Conservation (phyloP, 164 flowering plant genomes). For the Vitis amurensis region DNA sequence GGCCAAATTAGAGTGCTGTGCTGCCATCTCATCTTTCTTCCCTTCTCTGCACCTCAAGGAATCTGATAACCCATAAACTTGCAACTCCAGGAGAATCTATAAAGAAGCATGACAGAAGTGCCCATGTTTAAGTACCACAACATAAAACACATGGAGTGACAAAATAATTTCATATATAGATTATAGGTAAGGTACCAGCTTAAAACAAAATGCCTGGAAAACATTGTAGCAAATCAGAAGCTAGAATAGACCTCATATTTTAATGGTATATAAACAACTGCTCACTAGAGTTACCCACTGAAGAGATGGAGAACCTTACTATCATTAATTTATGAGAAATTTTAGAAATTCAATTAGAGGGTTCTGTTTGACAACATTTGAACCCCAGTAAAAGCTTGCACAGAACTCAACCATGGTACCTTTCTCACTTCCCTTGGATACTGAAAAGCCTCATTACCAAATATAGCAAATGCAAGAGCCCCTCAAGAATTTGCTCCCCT, state of each 20-base stretch:
- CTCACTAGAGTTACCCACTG: not conserved
- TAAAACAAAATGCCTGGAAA: not conserved
- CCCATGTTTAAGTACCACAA: not conserved
- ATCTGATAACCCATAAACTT: slow-evolving; percentile 90
- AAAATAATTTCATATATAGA: no score
- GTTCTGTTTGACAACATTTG: not conserved
- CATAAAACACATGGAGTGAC: no score
- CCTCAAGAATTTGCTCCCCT: no score
- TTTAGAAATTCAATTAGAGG: not conserved
- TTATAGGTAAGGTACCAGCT: no score
- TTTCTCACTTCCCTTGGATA: no score
- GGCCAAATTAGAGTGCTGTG: slow-evolving; percentile 27
- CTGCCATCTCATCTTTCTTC: slow-evolving; percentile 54
- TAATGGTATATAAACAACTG: not conserved
- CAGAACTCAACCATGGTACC: no score
- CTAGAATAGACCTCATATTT: not conserved
- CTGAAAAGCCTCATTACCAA: no score
- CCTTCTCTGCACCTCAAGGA: slow-evolving; percentile 57
- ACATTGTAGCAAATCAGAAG: not conserved
- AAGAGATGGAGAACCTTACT: not conserved
- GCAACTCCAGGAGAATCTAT: slow-evolving; percentile 81
- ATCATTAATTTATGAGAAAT: not conserved
- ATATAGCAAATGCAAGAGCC: no score
- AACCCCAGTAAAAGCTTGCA: no score
- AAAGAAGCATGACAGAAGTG: slow-evolving; percentile 5